These are phyloP conservation scores for Citrus trifoliata DNA, from an alignment of 345 rosid genomes.

Conservation along the genomic window DNA sequence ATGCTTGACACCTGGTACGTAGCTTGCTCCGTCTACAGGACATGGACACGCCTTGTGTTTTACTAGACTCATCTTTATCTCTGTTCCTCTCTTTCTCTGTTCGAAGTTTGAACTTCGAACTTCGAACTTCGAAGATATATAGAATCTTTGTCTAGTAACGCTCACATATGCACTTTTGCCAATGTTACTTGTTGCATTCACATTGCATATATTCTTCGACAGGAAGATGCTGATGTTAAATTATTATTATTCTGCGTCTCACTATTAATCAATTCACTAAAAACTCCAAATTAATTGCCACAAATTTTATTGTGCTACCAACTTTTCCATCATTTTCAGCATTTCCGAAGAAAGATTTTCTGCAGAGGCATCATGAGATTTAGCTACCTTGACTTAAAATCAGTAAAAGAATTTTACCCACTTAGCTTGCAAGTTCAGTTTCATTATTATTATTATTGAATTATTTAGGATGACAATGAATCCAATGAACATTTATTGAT, in stretches of 20 bases:
- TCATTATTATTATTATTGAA: neutral
- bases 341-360: neutral
- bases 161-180: neutral
- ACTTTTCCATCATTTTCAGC: neutral
- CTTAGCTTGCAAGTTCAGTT: neutral
- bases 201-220: neutral
- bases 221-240: neutral
- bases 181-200: neutral
- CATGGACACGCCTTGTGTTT: neutral
- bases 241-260: neutral
- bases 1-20: neutral
- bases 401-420: neutral
- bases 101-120: no score
- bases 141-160: neutral
- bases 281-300: neutral
- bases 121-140: no score
- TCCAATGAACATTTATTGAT: neutral
- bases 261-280: no score
- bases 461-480: neutral
- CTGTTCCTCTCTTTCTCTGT: neutral
- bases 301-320: neutral
- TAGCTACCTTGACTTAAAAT: neutral
- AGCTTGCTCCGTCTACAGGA: neutral
- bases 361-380: neutral
- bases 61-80: neutral